These are phyloP conservation scores for Tricholoma saponaceum DNA, from an alignment of 768 basidiomycete species.

Conservation along the genomic window DNA sequence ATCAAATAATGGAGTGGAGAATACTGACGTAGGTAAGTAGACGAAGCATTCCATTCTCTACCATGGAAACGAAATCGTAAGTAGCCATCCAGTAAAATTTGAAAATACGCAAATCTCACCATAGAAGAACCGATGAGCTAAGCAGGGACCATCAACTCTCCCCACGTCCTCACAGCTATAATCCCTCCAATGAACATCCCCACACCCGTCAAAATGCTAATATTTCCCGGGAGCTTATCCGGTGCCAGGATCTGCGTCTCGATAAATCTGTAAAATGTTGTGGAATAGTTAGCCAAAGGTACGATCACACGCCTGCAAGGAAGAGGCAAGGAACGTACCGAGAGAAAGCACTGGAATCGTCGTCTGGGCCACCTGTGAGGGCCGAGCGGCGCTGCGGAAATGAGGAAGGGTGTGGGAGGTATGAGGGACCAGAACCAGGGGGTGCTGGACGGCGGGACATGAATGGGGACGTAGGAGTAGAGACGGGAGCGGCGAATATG, in stretches of 20 bases:
- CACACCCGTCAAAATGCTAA: constrained; percentile 63
- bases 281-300: background rate
- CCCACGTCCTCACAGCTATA: constrained; percentile 69
- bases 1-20: no score
- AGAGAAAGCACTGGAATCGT: constrained; percentile 63
- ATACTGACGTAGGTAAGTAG: no score
- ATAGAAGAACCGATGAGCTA: constrained; percentile 17
- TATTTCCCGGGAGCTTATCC: constrained; percentile 71
- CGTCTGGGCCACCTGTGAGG: constrained; percentile 57
- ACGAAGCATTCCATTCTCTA: no score
- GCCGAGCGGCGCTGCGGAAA: constrained; percentile 27
- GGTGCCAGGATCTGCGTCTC: constrained; percentile 67
- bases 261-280: constrained; percentile 31
- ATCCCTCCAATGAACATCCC: constrained; percentile 70
- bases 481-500: no score
- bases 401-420: constrained; percentile 44
- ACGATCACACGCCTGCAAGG: background rate
- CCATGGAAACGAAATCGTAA: no score
- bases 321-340: constrained; percentile 28
- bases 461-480: background rate
- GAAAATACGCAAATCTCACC: no score
- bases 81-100: no score
- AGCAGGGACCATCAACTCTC: constrained; percentile 70
- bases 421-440: constrained; percentile 47
- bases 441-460: constrained; percentile 72